phyloP scores from a whole-genome alignment of 805 yeast species.

The Cyberlindnera saturnus region DNA sequence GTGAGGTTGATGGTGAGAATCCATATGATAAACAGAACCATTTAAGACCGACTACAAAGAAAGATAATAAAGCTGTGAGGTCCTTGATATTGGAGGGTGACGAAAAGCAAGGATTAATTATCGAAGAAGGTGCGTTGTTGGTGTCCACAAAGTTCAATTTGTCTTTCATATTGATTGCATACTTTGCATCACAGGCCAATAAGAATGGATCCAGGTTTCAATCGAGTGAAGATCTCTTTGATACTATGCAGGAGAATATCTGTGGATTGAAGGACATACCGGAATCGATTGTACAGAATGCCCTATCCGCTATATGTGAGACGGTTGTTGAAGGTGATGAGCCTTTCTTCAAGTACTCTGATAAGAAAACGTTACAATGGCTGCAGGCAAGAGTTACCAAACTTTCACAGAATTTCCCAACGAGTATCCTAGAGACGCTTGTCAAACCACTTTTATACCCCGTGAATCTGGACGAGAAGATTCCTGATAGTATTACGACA shows the following conservation, averaged over 20 bases:
- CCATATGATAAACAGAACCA: slow-evolving; percentile 26
- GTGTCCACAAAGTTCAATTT: slow-evolving; percentile 36
- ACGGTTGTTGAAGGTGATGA: slow-evolving; percentile 38
- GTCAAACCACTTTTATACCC: slow-evolving; percentile 25
- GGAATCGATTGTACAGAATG: slow-evolving; percentile 3
- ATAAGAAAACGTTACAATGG: slow-evolving; percentile 30
- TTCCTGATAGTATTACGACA: slow-evolving; percentile 30
- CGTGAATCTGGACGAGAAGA: slow-evolving; percentile 23
- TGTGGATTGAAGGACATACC: slow-evolving; percentile 13
- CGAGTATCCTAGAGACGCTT: slow-evolving; percentile 23
- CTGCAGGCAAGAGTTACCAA: slow-evolving; percentile 33
- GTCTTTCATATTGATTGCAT: slow-evolving; percentile 33
- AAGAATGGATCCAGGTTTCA: slow-evolving; percentile 23
- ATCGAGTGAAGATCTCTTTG: slow-evolving; percentile 39
- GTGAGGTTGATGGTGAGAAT: slow-evolving; percentile 32
- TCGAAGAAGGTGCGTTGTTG: slow-evolving; percentile 35
- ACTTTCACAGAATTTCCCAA: slow-evolving; percentile 34
- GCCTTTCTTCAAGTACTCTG: slow-evolving; percentile 38
- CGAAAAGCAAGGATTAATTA: slow-evolving; percentile 28
- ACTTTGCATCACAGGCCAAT: slow-evolving; percentile 25
- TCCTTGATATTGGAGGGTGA: slow-evolving; percentile 27
- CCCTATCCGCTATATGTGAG: slow-evolving; percentile 33
- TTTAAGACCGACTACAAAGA: slow-evolving; percentile 23
- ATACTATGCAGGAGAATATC: slow-evolving; percentile 23
- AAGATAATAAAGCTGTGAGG: slow-evolving; percentile 31